A percentile compares a stretch with the other conserved stretches of the same genome.
These are phyloP conservation scores for Penicillium sclerotiorum DNA, from an alignment of 2,329 filamentous ascomycete genomes.

Conservation along the genomic window DNA sequence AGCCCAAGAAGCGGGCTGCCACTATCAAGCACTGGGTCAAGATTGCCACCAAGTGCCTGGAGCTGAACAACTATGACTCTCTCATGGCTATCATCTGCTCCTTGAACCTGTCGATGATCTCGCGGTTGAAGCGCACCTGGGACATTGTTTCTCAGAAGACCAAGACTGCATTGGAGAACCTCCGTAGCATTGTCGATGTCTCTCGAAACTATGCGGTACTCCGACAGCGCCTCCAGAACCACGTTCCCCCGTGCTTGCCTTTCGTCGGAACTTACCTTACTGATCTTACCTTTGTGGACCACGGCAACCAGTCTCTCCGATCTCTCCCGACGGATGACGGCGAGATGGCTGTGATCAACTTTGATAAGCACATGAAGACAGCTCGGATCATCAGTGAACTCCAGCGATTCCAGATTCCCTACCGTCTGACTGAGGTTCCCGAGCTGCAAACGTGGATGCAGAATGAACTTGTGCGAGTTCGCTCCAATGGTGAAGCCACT, in stretches of 20 bases:
- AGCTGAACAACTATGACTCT: conserved; percentile 93
- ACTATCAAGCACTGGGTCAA: conserved; percentile 99
- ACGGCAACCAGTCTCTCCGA: conserved; percentile 85
- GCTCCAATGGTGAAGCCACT: conserved; percentile 63
- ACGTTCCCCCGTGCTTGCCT: conserved; percentile 87
- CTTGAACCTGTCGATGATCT: conserved; percentile 87
- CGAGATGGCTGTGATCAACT: conserved; percentile 84
- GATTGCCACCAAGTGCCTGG: conserved; percentile 80
- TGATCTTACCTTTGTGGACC: conserved; percentile 92
- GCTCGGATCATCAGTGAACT: conserved; percentile 95
- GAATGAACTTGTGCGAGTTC: conserved; percentile 75
- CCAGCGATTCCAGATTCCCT: conserved; percentile 94
- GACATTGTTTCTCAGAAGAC: conserved; percentile 82
- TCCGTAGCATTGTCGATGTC: conserved; percentile 85
- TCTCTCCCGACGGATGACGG: conserved; percentile 68
- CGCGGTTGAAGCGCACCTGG: conserved; percentile 88
- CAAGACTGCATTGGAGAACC: conserved; percentile 73
- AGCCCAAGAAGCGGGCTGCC: conserved; percentile 85
- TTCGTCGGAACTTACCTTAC: conserved; percentile 97
- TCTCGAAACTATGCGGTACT: conserved; percentile 89
- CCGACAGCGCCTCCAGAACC: conserved; percentile 78
- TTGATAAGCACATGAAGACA: conserved; percentile 93
- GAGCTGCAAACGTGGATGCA: conserved; percentile 95
- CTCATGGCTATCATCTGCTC: conserved; percentile 97
- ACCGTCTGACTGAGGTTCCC: conserved; percentile 76